phyloP scores from a whole-genome alignment of 2,329 filamentous ascomycete genomes.

The Decorospora gaudefroyi region DNA sequence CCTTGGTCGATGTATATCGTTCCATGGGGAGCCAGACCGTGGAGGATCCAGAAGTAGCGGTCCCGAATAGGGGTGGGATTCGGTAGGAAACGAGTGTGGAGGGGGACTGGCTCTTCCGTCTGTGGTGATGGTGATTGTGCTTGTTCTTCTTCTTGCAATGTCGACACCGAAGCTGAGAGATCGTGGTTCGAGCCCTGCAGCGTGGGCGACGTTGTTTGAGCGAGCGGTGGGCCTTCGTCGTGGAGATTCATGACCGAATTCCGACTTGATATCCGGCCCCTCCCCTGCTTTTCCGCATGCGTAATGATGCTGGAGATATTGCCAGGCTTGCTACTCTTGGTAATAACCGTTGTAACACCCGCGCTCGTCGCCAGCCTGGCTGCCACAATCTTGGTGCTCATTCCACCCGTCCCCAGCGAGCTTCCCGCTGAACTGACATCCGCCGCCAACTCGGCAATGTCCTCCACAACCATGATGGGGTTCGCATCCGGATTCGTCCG shows the following conservation, averaged over 20 bases:
- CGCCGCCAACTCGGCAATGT: slow-evolving; percentile 79
- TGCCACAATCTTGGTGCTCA: slow-evolving; percentile 96
- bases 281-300: slow-evolving; percentile 70
- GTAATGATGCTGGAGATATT: slow-evolving; percentile 87
- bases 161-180: slow-evolving; percentile 28
- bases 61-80: slow-evolving; percentile 42
- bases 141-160: slow-evolving; percentile 40
- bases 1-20: slow-evolving; percentile 93
- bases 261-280: slow-evolving; percentile 34
- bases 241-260: slow-evolving; percentile 40
- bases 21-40: slow-evolving; percentile 87
- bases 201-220: slow-evolving; percentile 30
- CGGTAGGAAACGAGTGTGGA: slow-evolving; percentile 92
- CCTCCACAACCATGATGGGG: slow-evolving; percentile 88
- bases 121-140: slow-evolving; percentile 25
- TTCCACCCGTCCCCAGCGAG: slow-evolving; percentile 87
- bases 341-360: slow-evolving; percentile 94
- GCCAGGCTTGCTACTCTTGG: slow-evolving; percentile 86
- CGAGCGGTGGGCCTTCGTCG: slow-evolving; percentile 30
- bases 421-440: slow-evolving; percentile 93
- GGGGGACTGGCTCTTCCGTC: slow-evolving; percentile 52
- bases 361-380: slow-evolving; percentile 90
- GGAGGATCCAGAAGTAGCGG: slow-evolving; percentile 72
- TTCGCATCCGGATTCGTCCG: slow-evolving; percentile 81
- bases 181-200: slow-evolving; percentile 28